These are phyloP conservation scores for Calonectria montana DNA, from an alignment of 2,329 filamentous ascomycete genomes.

Conservation along the genomic window DNA sequence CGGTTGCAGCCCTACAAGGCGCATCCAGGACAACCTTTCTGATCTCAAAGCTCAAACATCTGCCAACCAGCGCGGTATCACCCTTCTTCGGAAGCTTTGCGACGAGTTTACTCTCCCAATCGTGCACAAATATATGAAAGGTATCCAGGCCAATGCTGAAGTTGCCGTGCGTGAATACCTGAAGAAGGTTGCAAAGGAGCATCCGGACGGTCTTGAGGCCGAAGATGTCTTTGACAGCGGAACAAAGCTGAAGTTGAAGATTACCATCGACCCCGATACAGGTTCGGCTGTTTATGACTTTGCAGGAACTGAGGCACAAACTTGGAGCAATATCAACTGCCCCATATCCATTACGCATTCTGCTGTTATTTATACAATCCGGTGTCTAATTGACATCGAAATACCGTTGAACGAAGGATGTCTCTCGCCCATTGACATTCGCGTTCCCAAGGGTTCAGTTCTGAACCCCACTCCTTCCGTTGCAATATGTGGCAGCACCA, in stretches of 20 bases:
- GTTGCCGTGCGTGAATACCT: slow-evolving; percentile 47
- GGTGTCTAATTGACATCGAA: slow-evolving; percentile 49
- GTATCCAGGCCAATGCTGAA: slow-evolving; percentile 52
- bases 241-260: slow-evolving; percentile 46
- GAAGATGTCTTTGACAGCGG: slow-evolving; percentile 53
- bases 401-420: slow-evolving; percentile 55
- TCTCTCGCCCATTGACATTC: slow-evolving; percentile 48
- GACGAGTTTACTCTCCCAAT: slow-evolving; percentile 47
- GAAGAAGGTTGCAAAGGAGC: slow-evolving; percentile 58
- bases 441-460: slow-evolving; percentile 46
- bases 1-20: slow-evolving; percentile 51
- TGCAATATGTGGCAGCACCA: slow-evolving; percentile 70
- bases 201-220: slow-evolving; percentile 37
- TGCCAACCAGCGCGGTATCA: slow-evolving; percentile 54
- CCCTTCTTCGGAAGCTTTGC: slow-evolving; percentile 46
- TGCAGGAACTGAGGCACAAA: slow-evolving; percentile 48
- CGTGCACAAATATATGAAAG: slow-evolving; percentile 52
- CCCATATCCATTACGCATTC: slow-evolving; percentile 52
- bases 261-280: slow-evolving; percentile 44
- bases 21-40: slow-evolving; percentile 55
- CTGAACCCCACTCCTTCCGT: slow-evolving; percentile 48
- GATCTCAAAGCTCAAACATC: slow-evolving; percentile 58
- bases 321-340: slow-evolving; percentile 50
- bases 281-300: slow-evolving; percentile 53
- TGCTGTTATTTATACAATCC: slow-evolving; percentile 53